Evolutionary conservation across 257 asterid genomes (phyloP).

Genomic region (Hygrophila difformis): DNA sequence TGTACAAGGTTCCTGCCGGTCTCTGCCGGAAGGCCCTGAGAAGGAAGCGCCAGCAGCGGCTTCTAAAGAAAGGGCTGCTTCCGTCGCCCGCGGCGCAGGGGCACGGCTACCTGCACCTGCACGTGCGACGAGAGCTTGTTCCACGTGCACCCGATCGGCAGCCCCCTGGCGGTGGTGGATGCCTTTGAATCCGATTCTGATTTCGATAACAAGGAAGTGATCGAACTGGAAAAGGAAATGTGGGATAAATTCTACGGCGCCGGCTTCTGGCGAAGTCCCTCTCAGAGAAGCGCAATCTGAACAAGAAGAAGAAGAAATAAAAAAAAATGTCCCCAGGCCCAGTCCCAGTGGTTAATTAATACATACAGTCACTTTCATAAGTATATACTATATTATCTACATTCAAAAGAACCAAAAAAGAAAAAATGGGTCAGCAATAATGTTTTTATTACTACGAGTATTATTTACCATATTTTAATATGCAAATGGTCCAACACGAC

Average conservation of each 20-base stretch:
- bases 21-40: slow-evolving; percentile 37
- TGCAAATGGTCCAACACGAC: too few relatives aligned
- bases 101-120: too few relatives aligned
- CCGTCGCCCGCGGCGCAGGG: too few relatives aligned
- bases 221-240: slow-evolving; percentile 46
- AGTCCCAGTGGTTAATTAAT: too few relatives aligned
- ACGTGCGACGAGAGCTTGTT: slow-evolving; percentile 5
- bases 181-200: slow-evolving; percentile 1
- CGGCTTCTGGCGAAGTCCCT: slow-evolving; percentile 57
- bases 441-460: too few relatives aligned
- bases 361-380: too few relatives aligned
- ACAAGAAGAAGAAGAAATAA: too few relatives aligned
- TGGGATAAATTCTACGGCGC: slow-evolving; percentile 45
- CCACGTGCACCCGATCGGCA: not conserved
- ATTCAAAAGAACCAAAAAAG: too few relatives aligned
- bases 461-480: too few relatives aligned
- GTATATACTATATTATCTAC: too few relatives aligned
- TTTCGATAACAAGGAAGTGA: slow-evolving; percentile 18
- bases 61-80: slow-evolving; percentile 17
- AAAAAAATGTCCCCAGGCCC: too few relatives aligned
- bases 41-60: slow-evolving; percentile 16
- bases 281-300: slow-evolving; percentile 28
- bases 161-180: slow-evolving; percentile 5
- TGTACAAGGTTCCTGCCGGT: slow-evolving; percentile 45
- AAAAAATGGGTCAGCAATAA: too few relatives aligned